A percentile compares a stretch with the other conserved stretches of the same genome.
phyloP scores from a whole-genome alignment of 768 basidiomycete species.

The Termitomyces sp. region DNA sequence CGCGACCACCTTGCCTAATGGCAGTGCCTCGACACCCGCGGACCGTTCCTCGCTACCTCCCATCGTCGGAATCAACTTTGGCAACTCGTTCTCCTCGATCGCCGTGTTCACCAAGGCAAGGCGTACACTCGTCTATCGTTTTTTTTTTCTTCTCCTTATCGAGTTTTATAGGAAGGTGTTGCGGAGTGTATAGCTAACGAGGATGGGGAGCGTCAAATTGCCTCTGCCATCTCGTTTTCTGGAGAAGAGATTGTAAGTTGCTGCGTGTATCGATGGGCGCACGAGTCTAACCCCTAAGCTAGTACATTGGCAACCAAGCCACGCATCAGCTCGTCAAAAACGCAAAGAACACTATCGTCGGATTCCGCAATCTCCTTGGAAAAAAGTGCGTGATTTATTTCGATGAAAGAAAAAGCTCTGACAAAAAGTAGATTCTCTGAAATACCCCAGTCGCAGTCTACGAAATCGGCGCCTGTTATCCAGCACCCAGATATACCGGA shows the following conservation, averaged over 20 bases:
- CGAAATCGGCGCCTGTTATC: constrained; percentile 66
- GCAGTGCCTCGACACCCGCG: constrained; percentile 37
- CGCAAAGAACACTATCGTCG: constrained; percentile 87
- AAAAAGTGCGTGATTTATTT: constrained; percentile 75
- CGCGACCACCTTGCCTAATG: constrained; percentile 34
- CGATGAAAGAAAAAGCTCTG: no score
- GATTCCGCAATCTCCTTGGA: constrained; percentile 89
- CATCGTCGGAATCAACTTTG: constrained; percentile 93
- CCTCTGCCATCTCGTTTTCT: constrained; percentile 85
- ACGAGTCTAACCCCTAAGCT: no score
- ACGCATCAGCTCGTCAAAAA: constrained; percentile 95
- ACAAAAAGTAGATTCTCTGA: constrained; percentile 84
- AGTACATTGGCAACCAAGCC: constrained; percentile 97
- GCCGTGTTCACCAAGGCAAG: constrained; percentile 90
- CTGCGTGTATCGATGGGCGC: background rate
- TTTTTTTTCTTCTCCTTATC: background rate
- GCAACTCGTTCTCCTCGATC: constrained; percentile 92
- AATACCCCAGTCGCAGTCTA: constrained; percentile 46
- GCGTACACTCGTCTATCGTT: background rate
- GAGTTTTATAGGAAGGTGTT: constrained; percentile 62
- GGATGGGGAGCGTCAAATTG: constrained; percentile 97
- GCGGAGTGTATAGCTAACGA: constrained; percentile 97
- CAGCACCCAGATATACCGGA: constrained; percentile 68
- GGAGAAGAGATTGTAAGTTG: constrained; percentile 82
- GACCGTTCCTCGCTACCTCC: constrained; percentile 39